Percentiles rank a stretch among this genome's conserved stretches.
Evolutionary conservation across 164 flowering plant species (phyloP).

Genomic region (Amborella trichopoda): DNA sequence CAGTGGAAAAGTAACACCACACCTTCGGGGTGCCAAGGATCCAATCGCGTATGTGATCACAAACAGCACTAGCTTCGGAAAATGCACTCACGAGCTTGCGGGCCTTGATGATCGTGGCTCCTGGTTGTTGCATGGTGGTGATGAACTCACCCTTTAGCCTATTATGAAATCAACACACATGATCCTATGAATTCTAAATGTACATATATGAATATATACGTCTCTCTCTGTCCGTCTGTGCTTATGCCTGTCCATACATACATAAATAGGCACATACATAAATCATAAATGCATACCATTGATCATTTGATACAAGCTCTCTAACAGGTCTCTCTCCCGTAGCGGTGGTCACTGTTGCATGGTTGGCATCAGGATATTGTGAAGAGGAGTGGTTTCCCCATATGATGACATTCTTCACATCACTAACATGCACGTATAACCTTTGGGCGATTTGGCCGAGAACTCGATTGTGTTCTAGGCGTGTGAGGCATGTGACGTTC

Average conservation of each 20-base stretch:
- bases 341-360: constrained; percentile 49
- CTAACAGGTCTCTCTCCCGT: constrained; percentile 35
- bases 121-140: constrained; percentile 63
- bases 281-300: constrained; percentile 51
- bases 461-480: constrained; percentile 89
- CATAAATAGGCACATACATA: too few relatives aligned
- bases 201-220: not conserved
- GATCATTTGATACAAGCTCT: constrained; percentile 50
- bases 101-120: constrained; percentile 74
- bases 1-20: not conserved
- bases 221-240: too few relatives aligned
- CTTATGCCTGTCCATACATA: too few relatives aligned
- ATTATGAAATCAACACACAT: not conserved
- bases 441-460: constrained; percentile 69
- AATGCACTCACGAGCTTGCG: constrained; percentile 79
- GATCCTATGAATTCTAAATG: not conserved
- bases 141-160: constrained; percentile 74
- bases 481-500: constrained; percentile 75
- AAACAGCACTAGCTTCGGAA: constrained; percentile 86
- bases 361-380: constrained; percentile 83
- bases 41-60: constrained; percentile 90
- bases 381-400: constrained; percentile 97
- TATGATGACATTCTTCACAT: constrained; percentile 73
- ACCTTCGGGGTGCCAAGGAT: constrained; percentile 86
- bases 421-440: constrained; percentile 45